These are phyloP conservation scores for Sclerotinia spermophila DNA, from an alignment of 2,329 filamentous ascomycete genomes.

Conservation along the genomic window DNA sequence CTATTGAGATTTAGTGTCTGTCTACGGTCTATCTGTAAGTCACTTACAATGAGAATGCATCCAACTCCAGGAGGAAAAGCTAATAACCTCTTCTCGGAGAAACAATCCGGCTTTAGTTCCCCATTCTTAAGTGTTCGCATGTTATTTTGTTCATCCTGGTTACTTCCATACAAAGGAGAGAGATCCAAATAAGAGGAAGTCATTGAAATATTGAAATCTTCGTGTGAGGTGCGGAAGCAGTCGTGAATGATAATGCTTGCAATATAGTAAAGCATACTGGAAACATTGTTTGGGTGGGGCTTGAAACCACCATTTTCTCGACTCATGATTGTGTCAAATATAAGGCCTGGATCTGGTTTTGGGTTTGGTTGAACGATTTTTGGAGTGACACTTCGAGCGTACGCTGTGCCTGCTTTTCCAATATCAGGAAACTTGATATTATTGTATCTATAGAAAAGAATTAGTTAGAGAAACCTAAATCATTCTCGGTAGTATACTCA, in stretches of 20 bases:
- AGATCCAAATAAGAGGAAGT: slow-evolving; percentile 46
- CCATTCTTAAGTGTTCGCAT: slow-evolving; percentile 64
- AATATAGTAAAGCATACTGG: slow-evolving; percentile 46
- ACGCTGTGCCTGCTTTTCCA: slow-evolving; percentile 63
- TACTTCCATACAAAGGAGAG: slow-evolving; percentile 44
- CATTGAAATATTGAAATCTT: slow-evolving; percentile 22
- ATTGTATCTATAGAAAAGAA: slow-evolving; percentile 3
- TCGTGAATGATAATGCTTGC: slow-evolving; percentile 53
- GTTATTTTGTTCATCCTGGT: slow-evolving; percentile 47
- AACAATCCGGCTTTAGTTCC: slow-evolving; percentile 66
- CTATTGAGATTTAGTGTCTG: slow-evolving; percentile 37
- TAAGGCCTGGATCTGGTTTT: slow-evolving; percentile 56
- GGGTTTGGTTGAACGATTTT: slow-evolving; percentile 56
- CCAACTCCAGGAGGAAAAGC: slow-evolving; percentile 68
- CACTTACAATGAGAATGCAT: slow-evolving; percentile 55
- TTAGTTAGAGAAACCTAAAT: not conserved
- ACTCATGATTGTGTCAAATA: slow-evolving; percentile 58
- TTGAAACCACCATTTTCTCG: slow-evolving; percentile 29
- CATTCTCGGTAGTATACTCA: slow-evolving; percentile 45
- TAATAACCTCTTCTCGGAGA: slow-evolving; percentile 63
- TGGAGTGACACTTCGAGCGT: slow-evolving; percentile 61
- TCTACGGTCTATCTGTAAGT: not conserved
- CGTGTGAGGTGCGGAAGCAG: slow-evolving; percentile 40
- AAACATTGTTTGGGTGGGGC: slow-evolving; percentile 44
- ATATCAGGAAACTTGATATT: slow-evolving; percentile 62